phyloP scores from a whole-genome alignment of 208 protist genomes.

The Trypanosoma scelopori region DNA sequence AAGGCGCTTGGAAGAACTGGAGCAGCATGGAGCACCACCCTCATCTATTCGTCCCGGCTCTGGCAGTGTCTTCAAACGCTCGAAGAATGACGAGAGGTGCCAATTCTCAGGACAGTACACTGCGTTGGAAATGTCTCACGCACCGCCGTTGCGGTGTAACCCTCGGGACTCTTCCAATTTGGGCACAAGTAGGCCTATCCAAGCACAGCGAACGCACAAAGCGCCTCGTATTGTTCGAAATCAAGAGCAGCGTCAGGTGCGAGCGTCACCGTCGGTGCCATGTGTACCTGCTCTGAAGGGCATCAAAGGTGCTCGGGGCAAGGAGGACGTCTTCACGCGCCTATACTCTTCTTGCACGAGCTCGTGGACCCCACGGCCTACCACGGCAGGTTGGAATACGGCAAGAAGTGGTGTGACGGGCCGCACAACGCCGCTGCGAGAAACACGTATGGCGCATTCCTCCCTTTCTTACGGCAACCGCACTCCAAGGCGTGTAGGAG shows the following conservation, averaged over 20 bases:
- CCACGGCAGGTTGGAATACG: not conserved
- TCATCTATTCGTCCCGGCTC: constrained; percentile 2
- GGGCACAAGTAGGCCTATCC: not conserved
- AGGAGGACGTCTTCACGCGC: constrained; percentile 23
- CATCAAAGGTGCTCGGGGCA: not conserved
- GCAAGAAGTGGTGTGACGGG: too few relatives aligned
- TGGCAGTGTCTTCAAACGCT: not conserved
- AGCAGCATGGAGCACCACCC: not conserved
- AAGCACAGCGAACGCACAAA: not conserved
- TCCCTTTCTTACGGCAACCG: not conserved
- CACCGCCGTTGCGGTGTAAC: not conserved
- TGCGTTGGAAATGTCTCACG: not conserved
- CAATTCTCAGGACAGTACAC: constrained; percentile 2
- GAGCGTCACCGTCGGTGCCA: not conserved
- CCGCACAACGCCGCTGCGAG: not conserved
- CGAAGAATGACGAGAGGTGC: not conserved
- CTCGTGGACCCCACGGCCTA: not conserved
- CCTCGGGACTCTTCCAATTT: not conserved
- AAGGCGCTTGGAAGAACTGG: constrained; percentile 9
- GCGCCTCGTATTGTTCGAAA: not conserved
- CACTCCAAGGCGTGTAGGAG: not conserved
- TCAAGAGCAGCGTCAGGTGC: not conserved
- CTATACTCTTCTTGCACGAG: constrained; percentile 3
- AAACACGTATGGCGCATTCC: not conserved
- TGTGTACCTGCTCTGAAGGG: constrained; percentile 1